These are phyloP conservation scores for Pinus albicaulis DNA, from an alignment of 75 land plant species.

Conservation along the genomic window DNA sequence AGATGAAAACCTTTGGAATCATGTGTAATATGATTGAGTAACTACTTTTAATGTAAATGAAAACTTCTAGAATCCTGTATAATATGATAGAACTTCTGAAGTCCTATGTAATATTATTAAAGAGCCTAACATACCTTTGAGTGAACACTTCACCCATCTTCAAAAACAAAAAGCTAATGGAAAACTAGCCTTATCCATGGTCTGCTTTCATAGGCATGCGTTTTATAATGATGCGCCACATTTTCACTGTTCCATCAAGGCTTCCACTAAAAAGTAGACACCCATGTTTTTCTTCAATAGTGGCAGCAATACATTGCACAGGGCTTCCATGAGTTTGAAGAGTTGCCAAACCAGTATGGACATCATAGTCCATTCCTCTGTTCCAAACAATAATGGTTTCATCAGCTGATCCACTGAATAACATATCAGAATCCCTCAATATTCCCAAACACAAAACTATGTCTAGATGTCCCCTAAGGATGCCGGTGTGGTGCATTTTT, in stretches of 20 bases:
- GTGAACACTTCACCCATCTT: too few relatives aligned
- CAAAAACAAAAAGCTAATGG: too few relatives aligned
- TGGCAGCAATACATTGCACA: slow-evolving; percentile 65
- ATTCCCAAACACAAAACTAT: slow-evolving; percentile 67
- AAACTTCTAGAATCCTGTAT: too few relatives aligned
- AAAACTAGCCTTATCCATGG: too few relatives aligned
- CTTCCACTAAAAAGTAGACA: slow-evolving; percentile 51
- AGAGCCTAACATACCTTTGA: too few relatives aligned
- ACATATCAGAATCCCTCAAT: slow-evolving; percentile 17
- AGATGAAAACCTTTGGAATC: too few relatives aligned
- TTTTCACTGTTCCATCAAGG: slow-evolving; percentile 49
- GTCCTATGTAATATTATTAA: too few relatives aligned
- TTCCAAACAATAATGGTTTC: slow-evolving; percentile 69
- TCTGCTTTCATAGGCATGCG: too few relatives aligned
- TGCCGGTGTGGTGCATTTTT: slow-evolving; percentile 29
- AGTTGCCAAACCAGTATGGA: slow-evolving; percentile 36
- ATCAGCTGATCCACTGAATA: slow-evolving; percentile 80
- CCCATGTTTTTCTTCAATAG: slow-evolving; percentile 4
- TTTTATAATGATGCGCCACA: slow-evolving; percentile 23
- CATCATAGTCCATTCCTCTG: slow-evolving; percentile 7
- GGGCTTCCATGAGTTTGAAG: slow-evolving; percentile 65
- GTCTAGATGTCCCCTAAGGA: slow-evolving; percentile 55
- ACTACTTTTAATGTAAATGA: too few relatives aligned
- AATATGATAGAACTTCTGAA: too few relatives aligned
- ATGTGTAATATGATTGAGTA: too few relatives aligned